Percentiles rank a stretch among this genome's conserved stretches.
Conservation (phyloP, 768 basidiomycete genomes). For the Lactarius tabidus region DNA sequence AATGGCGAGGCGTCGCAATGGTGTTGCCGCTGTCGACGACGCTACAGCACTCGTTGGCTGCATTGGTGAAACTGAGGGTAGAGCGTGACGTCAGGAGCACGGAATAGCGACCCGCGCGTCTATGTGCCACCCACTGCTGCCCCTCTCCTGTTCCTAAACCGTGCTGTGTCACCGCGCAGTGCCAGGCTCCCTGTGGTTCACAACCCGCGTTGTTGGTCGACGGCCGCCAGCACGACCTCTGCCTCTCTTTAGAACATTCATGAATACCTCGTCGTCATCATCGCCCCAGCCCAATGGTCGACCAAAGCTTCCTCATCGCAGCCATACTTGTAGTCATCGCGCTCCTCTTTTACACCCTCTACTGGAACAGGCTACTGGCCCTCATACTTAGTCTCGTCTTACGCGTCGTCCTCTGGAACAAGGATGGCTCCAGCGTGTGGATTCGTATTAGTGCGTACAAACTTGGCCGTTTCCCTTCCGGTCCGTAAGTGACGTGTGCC, state of each 20-base stretch:
- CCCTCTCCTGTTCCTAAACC: neutral
- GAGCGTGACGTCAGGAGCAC: neutral
- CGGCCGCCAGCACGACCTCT: neutral
- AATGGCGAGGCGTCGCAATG: constrained; percentile 61
- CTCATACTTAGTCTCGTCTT: constrained; percentile 59
- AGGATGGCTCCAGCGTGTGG: constrained; percentile 73
- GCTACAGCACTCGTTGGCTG: constrained; percentile 29
- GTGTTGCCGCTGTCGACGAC: constrained; percentile 36
- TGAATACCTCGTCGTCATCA: neutral
- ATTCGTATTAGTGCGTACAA: constrained; percentile 64
- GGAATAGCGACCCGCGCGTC: no score
- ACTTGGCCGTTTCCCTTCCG: no score
- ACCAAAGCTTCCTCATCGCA: constrained; percentile 55
- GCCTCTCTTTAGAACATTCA: neutral
- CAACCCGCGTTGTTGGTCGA: no score
- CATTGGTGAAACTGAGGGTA: constrained; percentile 10
- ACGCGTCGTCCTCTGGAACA: constrained; percentile 75
- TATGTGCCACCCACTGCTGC: neutral
- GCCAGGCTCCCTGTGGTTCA: neutral
- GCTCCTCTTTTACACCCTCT: constrained; percentile 78
- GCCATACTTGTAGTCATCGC: constrained; percentile 54
- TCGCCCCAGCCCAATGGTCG: constrained; percentile 43
- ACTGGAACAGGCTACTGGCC: constrained; percentile 83
- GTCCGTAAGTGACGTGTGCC: neutral
- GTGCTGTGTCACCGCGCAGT: neutral